Conservation (phyloP, 2,329 filamentous ascomycete genomes). For the Celoporthe dispersa region DNA sequence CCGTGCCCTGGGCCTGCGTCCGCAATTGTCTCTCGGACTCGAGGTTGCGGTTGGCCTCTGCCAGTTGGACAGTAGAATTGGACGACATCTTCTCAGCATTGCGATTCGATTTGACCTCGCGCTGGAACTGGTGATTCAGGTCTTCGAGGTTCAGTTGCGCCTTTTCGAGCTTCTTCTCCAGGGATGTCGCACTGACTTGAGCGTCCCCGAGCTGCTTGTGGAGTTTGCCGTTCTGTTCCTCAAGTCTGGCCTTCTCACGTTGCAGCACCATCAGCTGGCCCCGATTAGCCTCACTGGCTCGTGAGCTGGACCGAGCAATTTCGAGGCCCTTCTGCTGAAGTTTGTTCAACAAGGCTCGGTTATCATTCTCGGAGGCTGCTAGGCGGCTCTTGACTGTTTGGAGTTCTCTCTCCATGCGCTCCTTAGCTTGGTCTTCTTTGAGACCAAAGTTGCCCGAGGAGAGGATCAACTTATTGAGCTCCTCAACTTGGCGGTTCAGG, state of each 20-base stretch:
- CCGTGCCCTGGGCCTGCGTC: conserved; percentile 82
- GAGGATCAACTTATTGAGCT: conserved; percentile 83
- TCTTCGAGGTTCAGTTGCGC: conserved; percentile 87
- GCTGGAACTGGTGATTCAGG: conserved; percentile 85
- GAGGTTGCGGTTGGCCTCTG: conserved; percentile 85
- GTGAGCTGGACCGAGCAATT: conserved; percentile 87
- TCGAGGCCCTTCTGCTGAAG: conserved; percentile 96
- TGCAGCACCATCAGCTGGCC: conserved; percentile 77
- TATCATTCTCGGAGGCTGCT: conserved; percentile 93
- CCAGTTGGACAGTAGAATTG: conserved; percentile 78
- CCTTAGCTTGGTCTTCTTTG: conserved; percentile 91
- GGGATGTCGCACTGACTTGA: conserved; percentile 77
- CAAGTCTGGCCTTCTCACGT: conserved; percentile 79
- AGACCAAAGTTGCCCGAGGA: conserved; percentile 88
- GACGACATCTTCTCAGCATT: conserved; percentile 90
- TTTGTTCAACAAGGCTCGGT: conserved; percentile 92
- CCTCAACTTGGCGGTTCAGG: conserved; percentile 79
- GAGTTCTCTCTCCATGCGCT: conserved; percentile 87
- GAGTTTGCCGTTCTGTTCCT: conserved; percentile 81
- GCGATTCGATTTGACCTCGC: conserved; percentile 86
- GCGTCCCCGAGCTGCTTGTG: conserved; percentile 84
- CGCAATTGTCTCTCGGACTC: conserved; percentile 89
- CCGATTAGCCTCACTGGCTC: conserved; percentile 81
- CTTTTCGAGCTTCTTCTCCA: conserved; percentile 96
- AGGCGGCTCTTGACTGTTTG: conserved; percentile 89